Evolutionary conservation across 78 protist genomes (phyloP).

Genomic region (Polysphondylium violaceum): DNA sequence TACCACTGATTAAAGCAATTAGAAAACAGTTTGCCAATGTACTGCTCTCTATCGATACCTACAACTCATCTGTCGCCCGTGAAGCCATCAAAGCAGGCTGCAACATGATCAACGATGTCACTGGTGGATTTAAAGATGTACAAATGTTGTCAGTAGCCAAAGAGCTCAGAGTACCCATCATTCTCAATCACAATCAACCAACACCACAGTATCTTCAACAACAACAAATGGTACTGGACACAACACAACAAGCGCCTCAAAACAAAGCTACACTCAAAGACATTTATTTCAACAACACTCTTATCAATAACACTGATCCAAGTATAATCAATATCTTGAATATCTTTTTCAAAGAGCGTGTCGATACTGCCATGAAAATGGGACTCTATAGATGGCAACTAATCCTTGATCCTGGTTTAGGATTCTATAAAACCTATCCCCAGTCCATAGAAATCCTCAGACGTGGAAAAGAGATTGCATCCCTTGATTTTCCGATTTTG

Average conservation of each 20-base stretch:
- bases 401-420: constrained; percentile 88
- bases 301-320: background rate
- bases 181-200: constrained; percentile 67
- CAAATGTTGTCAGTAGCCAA: constrained; percentile 55
- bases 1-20: constrained; percentile 67
- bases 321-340: constrained; percentile 15
- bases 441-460: constrained; percentile 57
- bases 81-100: constrained; percentile 66
- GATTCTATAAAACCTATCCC: constrained; percentile 81
- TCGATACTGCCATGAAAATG: constrained; percentile 16
- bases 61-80: constrained; percentile 68
- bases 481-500: constrained; percentile 45
- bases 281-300: background rate
- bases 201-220: constrained; percentile 68
- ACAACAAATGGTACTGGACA: background rate
- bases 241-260: background rate
- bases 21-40: constrained; percentile 11
- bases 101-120: constrained; percentile 83
- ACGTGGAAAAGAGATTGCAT: background rate
- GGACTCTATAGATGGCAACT: constrained; percentile 80
- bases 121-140: constrained; percentile 65
- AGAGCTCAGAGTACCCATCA: constrained; percentile 54
- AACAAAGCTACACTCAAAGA: background rate
- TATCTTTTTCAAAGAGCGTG: constrained; percentile 29
- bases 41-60: constrained; percentile 79